phyloP scores from a whole-genome alignment of 129 eudicot genomes.

The Flaveria bidentis region DNA sequence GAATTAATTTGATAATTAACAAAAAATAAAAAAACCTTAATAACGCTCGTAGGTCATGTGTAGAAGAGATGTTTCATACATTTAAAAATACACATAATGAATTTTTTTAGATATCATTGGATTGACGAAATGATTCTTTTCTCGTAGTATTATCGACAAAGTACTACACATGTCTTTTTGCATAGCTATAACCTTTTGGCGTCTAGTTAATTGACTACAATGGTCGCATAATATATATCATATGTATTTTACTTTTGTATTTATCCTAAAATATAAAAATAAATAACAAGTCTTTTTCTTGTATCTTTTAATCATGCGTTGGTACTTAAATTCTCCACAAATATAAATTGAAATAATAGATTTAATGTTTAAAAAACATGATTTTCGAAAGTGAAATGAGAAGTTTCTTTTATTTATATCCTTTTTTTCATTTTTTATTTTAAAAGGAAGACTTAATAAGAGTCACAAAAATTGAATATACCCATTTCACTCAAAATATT shows the following conservation, averaged over 20 bases:
- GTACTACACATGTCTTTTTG: no score
- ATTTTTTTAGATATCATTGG: no score
- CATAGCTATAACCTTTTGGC: no score
- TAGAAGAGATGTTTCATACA: no score
- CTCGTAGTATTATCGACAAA: no score
- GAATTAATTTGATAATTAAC: no score
- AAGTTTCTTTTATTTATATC: background rate
- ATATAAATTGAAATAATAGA: background rate
- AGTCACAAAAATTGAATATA: background rate
- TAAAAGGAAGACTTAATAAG: conserved; percentile 13
- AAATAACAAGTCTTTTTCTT: background rate
- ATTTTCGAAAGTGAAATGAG: background rate
- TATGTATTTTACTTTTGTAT: no score
- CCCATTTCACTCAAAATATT: background rate
- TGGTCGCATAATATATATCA: background rate
- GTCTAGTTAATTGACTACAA: background rate
- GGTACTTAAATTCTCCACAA: background rate
- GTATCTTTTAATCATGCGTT: background rate
- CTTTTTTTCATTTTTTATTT: background rate
- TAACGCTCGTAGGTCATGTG: no score
- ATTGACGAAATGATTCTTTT: no score
- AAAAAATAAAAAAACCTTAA: no score
- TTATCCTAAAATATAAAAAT: background rate
- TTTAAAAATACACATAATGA: no score
- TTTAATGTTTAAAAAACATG: background rate